Evolutionary conservation across 169 alveolate species (phyloP).

Genomic region (Plasmodium fragile): DNA sequence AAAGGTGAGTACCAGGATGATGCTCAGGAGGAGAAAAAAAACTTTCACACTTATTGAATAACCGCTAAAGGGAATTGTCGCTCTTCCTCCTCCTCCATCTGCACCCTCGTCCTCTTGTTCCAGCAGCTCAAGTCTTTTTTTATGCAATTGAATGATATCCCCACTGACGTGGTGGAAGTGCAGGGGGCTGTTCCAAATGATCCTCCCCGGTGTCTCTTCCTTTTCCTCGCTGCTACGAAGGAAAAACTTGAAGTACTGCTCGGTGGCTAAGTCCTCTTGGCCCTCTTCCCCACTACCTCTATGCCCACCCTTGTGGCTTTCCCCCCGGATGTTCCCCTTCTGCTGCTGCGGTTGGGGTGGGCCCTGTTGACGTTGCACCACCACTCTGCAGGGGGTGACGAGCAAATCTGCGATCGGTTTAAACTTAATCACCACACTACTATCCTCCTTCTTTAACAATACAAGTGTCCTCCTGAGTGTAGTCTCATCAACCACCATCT

Average conservation of each 20-base stretch:
- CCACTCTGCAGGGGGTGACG: slow-evolving; percentile 23
- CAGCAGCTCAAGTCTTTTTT: not conserved
- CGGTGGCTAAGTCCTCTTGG: not conserved
- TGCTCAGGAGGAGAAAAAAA: not conserved
- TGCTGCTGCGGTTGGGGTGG: not conserved
- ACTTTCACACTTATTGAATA: not conserved
- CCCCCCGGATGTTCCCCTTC: not conserved
- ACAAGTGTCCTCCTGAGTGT: not conserved
- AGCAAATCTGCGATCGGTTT: slow-evolving; percentile 24
- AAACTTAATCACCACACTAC: slow-evolving; percentile 8
- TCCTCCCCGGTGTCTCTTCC: not conserved
- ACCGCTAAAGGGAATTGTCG: not conserved
- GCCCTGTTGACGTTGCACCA: not conserved
- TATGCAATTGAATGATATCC: not conserved
- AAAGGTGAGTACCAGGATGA: not conserved
- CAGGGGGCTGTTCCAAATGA: slow-evolving; percentile 4
- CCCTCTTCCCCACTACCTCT: not conserved
- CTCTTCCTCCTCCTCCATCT: not conserved
- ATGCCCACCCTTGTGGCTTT: not conserved
- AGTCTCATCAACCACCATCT: slow-evolving; percentile 11
- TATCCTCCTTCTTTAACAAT: slow-evolving; percentile 26
- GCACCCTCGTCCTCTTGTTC: not conserved
- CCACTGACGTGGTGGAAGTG: not conserved
- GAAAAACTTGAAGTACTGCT: not conserved
- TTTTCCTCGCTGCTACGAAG: not conserved